Base-by-base conservation (phyloP, 2,329 filamentous ascomycete species). In the Fusarium odoratissimum region DNA sequence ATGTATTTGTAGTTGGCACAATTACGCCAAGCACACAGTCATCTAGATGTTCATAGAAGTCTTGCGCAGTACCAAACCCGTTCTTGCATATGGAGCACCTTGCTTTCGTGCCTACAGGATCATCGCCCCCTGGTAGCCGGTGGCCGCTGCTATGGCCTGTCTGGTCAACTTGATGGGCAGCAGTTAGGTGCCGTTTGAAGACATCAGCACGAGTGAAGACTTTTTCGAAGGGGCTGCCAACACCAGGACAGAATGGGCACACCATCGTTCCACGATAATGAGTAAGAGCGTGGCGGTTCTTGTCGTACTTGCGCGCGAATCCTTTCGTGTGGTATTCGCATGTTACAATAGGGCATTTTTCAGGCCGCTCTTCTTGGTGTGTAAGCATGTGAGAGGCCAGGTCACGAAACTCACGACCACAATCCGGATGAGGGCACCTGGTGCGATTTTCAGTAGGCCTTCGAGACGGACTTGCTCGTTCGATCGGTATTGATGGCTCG, bases 181-280 rank as follows among this genome's bases (percentile, higher is more conserved):
- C 93, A 17, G 95, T 97, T 58, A 99, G 86, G 81, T 99, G 96
- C 56, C 95, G 89, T 86, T 98, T 98, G 87, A 98, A 98, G 44
- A 98, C 95, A 78, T 99, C 96, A 41, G 95, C 95, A 57, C 96
- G 90, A 83, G 97, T 98, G 83, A 99, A 98, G 73, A 93, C 94
- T 86, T 98, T 98, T 82, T 98, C 95, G 10, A 92, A 93, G 3
- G 94, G 90, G 6, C 94, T 95, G 10, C 95, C 95, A 25, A 92
- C 92, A 8, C 95, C 94, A 0, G 95, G 94, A 75, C 96, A 98
- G 82, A 98, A 98, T 9, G 95, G 95, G 78, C 96, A 99, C 12
- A 97, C 93, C 95, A 98, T 98, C 19, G 94, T 98, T 13, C 95
- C 95, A 82, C 97, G 97, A 86, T 98, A 99, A 80, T 98, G 96